These are phyloP conservation scores for Raphanus sativus DNA, from an alignment of 345 rosid genomes.

Conservation along the genomic window DNA sequence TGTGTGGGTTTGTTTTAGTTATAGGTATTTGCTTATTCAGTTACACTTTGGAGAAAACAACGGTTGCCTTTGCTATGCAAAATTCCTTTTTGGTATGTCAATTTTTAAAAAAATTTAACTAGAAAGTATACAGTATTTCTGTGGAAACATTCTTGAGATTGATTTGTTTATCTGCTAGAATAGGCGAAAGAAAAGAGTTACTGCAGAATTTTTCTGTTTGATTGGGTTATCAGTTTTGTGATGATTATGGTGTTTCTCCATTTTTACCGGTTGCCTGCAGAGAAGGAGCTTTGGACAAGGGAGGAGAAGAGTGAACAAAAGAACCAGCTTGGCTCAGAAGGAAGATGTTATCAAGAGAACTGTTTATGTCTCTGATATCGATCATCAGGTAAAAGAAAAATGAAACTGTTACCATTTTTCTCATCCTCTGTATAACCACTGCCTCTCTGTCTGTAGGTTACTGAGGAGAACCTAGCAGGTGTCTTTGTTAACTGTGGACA, in stretches of 20 bases:
- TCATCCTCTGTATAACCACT: not conserved
- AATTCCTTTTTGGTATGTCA: not conserved
- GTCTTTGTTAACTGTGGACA: slow-evolving; percentile 84
- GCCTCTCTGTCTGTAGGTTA: slow-evolving; percentile 54
- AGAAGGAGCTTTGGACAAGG: slow-evolving; percentile 75
- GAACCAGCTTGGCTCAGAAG: slow-evolving; percentile 87
- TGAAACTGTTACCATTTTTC: not conserved
- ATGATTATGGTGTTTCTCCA: not conserved
- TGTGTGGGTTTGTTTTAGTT: slow-evolving; percentile 1
- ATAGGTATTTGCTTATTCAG: not conserved
- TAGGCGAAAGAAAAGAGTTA: not conserved
- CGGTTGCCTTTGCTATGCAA: not conserved
- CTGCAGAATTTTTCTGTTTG: not conserved
- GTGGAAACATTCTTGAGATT: not conserved
- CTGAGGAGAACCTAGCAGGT: slow-evolving; percentile 94
- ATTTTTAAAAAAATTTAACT: not conserved
- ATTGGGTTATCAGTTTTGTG: not conserved
- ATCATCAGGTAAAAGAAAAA: slow-evolving; percentile 29
- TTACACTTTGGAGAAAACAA: not conserved
- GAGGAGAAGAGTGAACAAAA: slow-evolving; percentile 70
- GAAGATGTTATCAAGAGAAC: slow-evolving; percentile 76
- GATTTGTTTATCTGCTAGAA: not conserved
- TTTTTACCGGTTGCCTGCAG: slow-evolving; percentile 41
- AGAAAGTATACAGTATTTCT: not conserved
- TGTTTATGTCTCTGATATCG: slow-evolving; percentile 42